Evolutionary conservation across 495 filamentous ascomycete genomes (phyloP).

Genomic region (Eremomyces bilateralis): DNA sequence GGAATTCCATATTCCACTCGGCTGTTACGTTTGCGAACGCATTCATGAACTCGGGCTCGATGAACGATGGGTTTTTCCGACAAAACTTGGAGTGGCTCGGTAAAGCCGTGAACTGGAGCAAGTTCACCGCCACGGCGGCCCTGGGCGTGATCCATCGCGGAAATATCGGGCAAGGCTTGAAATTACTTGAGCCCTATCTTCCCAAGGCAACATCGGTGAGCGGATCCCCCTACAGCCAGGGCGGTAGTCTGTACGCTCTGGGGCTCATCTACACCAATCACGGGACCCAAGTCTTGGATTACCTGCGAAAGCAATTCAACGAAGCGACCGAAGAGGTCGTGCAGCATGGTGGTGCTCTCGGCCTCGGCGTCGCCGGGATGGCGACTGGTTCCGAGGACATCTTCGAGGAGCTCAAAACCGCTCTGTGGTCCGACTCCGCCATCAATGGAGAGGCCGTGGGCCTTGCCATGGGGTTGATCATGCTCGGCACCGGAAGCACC

Average conservation of each 20-base stretch:
- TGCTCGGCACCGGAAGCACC: slow-evolving; percentile 87
- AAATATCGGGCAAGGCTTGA: slow-evolving; percentile 78
- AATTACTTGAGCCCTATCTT: slow-evolving; percentile 85
- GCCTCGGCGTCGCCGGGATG: slow-evolving; percentile 94
- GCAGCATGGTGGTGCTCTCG: slow-evolving; percentile 87
- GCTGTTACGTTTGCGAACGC: slow-evolving; percentile 93
- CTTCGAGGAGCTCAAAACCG: slow-evolving; percentile 70
- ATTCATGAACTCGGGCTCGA: slow-evolving; percentile 99
- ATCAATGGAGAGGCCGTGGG: slow-evolving; percentile 94
- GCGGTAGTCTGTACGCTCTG: slow-evolving; percentile 85
- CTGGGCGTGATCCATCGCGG: slow-evolving; percentile 92
- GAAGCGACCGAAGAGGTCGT: slow-evolving; percentile 82
- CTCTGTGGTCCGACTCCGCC: slow-evolving; percentile 80
- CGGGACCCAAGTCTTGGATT: slow-evolving; percentile 74
- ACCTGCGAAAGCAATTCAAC: slow-evolving; percentile 70
- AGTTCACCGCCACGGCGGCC: slow-evolving; percentile 94
- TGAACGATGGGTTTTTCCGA: slow-evolving; percentile 89
- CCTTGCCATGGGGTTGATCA: slow-evolving; percentile 86
- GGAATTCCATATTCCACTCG: slow-evolving; percentile 97
- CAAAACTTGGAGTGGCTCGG: slow-evolving; percentile 96
- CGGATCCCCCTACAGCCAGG: slow-evolving; percentile 84
- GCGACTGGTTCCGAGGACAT: slow-evolving; percentile 77
- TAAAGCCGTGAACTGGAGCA: slow-evolving; percentile 99
- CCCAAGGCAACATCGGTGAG: slow-evolving; percentile 49
- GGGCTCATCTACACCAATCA: slow-evolving; percentile 97